Percentiles rank a stretch among this genome's conserved stretches.
These are phyloP conservation scores for Olyra latifolia DNA, from an alignment of 176 grass and related monocot species.

Conservation along the genomic window DNA sequence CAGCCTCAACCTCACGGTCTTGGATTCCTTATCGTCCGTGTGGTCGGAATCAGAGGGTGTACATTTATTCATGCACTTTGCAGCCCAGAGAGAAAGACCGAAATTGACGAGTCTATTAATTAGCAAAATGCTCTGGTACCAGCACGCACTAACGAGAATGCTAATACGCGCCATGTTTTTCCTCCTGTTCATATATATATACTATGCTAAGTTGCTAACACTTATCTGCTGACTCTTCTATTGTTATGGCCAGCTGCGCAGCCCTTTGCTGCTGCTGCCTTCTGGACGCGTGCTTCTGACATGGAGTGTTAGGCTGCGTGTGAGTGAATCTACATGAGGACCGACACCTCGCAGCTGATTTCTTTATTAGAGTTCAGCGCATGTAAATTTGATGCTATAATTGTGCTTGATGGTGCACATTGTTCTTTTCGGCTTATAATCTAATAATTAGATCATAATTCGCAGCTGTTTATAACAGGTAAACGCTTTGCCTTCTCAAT, in stretches of 20 bases:
- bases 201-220: no score
- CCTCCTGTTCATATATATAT: no score
- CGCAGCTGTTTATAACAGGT: no score
- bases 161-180: no score
- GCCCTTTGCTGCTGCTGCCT: conserved; percentile 53
- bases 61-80: not conserved
- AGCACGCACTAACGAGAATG: no score
- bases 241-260: conserved; percentile 17
- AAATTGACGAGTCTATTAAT: no score
- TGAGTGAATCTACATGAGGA: not conserved
- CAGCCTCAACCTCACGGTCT: not conserved
- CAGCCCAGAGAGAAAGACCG: no score
- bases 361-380: not conserved
- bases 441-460: no score
- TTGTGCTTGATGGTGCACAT: not conserved
- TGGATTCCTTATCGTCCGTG: not conserved
- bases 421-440: no score
- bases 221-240: not conserved
- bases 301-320: not conserved
- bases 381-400: not conserved
- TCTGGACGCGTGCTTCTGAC: conserved; percentile 47
- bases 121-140: no score
- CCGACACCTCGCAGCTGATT: not conserved
- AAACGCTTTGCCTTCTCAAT: no score
- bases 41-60: not conserved